Evolutionary conservation across 768 basidiomycete species (phyloP).

Genomic region (Hygrocybe punicea): DNA sequence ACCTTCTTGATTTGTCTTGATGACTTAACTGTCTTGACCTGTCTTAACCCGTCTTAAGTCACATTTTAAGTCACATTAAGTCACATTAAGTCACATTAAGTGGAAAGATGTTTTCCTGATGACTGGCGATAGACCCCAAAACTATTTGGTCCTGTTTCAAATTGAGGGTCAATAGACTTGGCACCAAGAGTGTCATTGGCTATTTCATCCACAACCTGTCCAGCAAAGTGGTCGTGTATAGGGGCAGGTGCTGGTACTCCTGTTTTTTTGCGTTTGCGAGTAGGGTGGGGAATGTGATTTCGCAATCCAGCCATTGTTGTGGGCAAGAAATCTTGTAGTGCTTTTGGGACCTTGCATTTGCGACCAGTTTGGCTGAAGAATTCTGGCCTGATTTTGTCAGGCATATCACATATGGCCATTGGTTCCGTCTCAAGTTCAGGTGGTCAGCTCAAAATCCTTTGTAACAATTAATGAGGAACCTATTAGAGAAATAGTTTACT

Average conservation of each 20-base stretch:
- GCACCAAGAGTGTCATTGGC: not conserved
- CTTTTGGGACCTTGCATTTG: not conserved
- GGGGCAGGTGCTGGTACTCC: not conserved
- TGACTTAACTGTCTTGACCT: no score
- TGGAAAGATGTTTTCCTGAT: no score
- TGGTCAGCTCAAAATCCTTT: not conserved
- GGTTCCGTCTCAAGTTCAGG: not conserved
- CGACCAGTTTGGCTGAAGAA: not conserved
- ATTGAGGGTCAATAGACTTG: not conserved
- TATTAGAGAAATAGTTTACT: not conserved
- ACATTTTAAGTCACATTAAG: no score
- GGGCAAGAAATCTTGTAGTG: not conserved
- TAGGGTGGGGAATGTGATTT: not conserved
- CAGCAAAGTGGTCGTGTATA: not conserved
- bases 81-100: no score
- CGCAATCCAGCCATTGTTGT: not conserved
- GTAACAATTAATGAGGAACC: not conserved
- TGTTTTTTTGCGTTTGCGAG: not conserved
- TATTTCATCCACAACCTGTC: not conserved
- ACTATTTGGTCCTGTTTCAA: slow-evolving; percentile 18
- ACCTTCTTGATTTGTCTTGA: no score
- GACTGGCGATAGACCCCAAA: slow-evolving; percentile 23
- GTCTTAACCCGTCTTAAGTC: no score
- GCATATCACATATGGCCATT: not conserved
- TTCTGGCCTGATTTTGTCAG: not conserved